Evolutionary conservation across 2,329 filamentous ascomycete genomes (phyloP).

Genomic region (Pseudogymnoascus sp.): DNA sequence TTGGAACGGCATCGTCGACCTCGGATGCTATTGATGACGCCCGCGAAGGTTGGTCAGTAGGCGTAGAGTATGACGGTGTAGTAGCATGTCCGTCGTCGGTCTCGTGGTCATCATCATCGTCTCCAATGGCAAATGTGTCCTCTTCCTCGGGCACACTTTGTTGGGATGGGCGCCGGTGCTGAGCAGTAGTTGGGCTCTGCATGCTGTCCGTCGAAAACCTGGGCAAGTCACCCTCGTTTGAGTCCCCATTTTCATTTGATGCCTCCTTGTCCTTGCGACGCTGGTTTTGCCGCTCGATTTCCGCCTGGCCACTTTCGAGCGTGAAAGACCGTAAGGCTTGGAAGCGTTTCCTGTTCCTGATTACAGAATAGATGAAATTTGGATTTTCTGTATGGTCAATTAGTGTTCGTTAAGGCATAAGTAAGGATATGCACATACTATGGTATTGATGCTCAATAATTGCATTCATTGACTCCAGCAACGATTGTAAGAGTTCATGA

Average conservation of each 20-base stretch:
- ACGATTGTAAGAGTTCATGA: slow-evolving; percentile 67
- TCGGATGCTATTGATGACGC: slow-evolving; percentile 60
- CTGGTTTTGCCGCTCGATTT: slow-evolving; percentile 73
- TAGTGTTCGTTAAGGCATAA: not conserved
- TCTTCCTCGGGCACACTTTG: slow-evolving; percentile 67
- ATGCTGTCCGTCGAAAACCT: slow-evolving; percentile 61
- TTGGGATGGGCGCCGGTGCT: slow-evolving; percentile 50
- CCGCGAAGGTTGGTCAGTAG: slow-evolving; percentile 53
- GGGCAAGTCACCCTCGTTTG: slow-evolving; percentile 27
- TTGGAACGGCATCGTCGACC: slow-evolving; percentile 69
- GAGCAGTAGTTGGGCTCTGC: slow-evolving; percentile 50
- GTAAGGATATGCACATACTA: slow-evolving; percentile 43
- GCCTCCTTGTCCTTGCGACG: slow-evolving; percentile 53
- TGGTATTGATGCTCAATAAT: slow-evolving; percentile 83
- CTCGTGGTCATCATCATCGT: slow-evolving; percentile 56
- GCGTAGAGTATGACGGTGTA: slow-evolving; percentile 54
- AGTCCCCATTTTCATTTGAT: slow-evolving; percentile 42
- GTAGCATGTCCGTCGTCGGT: slow-evolving; percentile 42
- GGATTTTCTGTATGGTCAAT: slow-evolving; percentile 55
- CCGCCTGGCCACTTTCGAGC: slow-evolving; percentile 82
- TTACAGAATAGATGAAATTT: slow-evolving; percentile 68
- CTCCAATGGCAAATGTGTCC: slow-evolving; percentile 78
- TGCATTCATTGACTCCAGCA: slow-evolving; percentile 83
- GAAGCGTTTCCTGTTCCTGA: slow-evolving; percentile 74
- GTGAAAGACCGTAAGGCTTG: slow-evolving; percentile 82